Evolutionary conservation across 495 filamentous ascomycete genomes (phyloP).

Genomic region (Penicillium chermesinum): DNA sequence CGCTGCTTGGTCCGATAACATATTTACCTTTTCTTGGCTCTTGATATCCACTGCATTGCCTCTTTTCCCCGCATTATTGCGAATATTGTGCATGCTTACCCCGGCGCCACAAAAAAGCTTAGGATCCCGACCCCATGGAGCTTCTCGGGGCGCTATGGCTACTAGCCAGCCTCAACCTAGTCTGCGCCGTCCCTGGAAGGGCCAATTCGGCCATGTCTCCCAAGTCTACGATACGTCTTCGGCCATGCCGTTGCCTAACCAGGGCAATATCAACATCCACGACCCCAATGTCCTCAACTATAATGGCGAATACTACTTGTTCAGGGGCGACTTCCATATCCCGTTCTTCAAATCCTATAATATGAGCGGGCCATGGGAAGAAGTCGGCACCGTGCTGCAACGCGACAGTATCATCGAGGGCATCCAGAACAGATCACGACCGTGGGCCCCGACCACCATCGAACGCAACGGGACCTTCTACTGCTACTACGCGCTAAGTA

Average conservation of each 20-base stretch:
- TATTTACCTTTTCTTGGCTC: too few relatives aligned
- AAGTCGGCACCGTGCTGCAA: slow-evolving; percentile 35
- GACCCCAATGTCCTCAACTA: slow-evolving; percentile 38
- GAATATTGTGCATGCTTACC: too few relatives aligned
- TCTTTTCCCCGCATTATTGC: too few relatives aligned
- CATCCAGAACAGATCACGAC: slow-evolving; percentile 29
- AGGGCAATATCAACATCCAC: slow-evolving; percentile 31
- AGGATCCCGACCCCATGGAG: too few relatives aligned
- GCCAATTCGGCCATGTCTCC: background rate
- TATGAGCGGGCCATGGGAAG: slow-evolving; percentile 38
- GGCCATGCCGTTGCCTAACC: slow-evolving; percentile 30
- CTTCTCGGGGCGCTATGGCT: slow-evolving; percentile 1
- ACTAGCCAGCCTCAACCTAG: background rate
- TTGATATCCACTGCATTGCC: too few relatives aligned
- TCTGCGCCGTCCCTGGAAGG: slow-evolving; percentile 11
- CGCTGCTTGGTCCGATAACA: too few relatives aligned
- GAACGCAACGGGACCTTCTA: slow-evolving; percentile 56
- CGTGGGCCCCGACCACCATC: slow-evolving; percentile 61
- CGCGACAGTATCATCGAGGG: slow-evolving; percentile 35
- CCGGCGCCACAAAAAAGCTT: too few relatives aligned
- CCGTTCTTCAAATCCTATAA: slow-evolving; percentile 29
- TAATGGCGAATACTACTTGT: slow-evolving; percentile 35
- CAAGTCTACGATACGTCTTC: slow-evolving; percentile 29
- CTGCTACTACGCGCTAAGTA: slow-evolving; percentile 66
- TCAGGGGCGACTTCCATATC: slow-evolving; percentile 30